Evolutionary conservation across 2,329 filamentous ascomycete species (phyloP), one percentile per base, ranked within the genome.

Genomic region (Aspergillus luchuensis): DNA sequence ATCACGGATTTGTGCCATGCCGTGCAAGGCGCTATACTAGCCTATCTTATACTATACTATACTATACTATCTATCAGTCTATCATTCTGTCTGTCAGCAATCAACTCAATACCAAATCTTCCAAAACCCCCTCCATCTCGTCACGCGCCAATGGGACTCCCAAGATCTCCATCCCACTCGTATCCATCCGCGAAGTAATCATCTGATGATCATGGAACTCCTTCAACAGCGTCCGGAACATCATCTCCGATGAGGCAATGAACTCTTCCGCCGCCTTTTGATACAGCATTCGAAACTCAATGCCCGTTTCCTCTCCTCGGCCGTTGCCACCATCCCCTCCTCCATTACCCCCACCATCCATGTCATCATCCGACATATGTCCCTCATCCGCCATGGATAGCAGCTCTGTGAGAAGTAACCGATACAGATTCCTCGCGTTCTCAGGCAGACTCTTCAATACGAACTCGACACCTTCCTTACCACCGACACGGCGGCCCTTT

Each of bases 161-260:
- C 50, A 99, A 77, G 56, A 95, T 80, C 74, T 98, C 95, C 2
- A 90, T 93, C 3, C 95, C 95, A 59, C 93, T 81, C 0, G 86
- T 85, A 74, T 99, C 94, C 72, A 94, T 94, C 63, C 88, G 87
- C 63, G 91, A 96, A 58, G 91, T 91, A 64, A 99, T 90, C 87
- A 99, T 98, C 72, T 97, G 92, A 80, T 99, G 95, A 71, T 99
- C 95, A 73, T 97, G 92, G 75, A 99, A 95, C 85, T 99, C 95
- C 79, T 98, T 98, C 64, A 99, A 78, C 72, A 99, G 76, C 25
- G 93, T 97, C 62, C 95, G 85, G 79, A 98, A 98, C 63, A 91
- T 92, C 85, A 98, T 92, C 79, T 98, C 95, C 62, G 91, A 97
- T 68, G 91, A 95, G 75, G 94, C 97, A 53, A 99, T 95, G 75